Percentiles rank a stretch among this genome's conserved stretches.
Evolutionary conservation across 2,329 filamentous ascomycete species (phyloP).

Genomic region (Beauveria sp.): DNA sequence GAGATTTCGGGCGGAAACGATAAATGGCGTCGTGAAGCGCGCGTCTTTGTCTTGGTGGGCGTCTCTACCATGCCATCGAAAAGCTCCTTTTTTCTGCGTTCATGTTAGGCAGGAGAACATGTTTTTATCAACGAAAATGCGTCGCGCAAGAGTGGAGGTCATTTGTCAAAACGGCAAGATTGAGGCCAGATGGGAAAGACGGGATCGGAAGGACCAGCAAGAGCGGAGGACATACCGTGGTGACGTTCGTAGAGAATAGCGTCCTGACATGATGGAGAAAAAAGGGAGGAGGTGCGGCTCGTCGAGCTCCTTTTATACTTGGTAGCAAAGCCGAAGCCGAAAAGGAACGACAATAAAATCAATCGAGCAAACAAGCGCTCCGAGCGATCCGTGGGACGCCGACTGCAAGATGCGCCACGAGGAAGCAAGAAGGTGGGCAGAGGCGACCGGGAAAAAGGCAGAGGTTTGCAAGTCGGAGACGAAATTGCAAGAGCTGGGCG

Average conservation of each 20-base stretch:
- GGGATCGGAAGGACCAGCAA: neutral
- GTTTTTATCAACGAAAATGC: neutral
- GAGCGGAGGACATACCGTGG: conserved; percentile 24
- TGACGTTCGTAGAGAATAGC: conserved; percentile 32
- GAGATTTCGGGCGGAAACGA: conserved; percentile 36
- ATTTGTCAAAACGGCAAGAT: neutral
- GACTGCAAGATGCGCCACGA: conserved; percentile 5
- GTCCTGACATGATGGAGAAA: conserved; percentile 24
- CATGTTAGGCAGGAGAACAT: neutral
- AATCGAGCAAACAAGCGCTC: neutral
- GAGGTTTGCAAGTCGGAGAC: neutral
- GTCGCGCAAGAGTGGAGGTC: neutral
- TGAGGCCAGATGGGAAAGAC: conserved; percentile 5
- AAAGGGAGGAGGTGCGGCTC: neutral
- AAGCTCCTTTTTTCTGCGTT: conserved; percentile 47
- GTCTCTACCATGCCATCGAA: conserved; percentile 56
- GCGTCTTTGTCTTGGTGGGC: conserved; percentile 30
- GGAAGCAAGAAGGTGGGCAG: conserved; percentile 6
- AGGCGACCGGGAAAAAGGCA: neutral
- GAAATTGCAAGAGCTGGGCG: neutral
- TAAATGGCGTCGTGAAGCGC: conserved; percentile 43
- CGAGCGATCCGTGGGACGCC: conserved; percentile 11
- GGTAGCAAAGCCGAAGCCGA: neutral
- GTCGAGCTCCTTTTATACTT: conserved; percentile 4
- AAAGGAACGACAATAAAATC: neutral